Conservation (phyloP, 176 grass and related monocot species). For the Oryza glaberrima region DNA sequence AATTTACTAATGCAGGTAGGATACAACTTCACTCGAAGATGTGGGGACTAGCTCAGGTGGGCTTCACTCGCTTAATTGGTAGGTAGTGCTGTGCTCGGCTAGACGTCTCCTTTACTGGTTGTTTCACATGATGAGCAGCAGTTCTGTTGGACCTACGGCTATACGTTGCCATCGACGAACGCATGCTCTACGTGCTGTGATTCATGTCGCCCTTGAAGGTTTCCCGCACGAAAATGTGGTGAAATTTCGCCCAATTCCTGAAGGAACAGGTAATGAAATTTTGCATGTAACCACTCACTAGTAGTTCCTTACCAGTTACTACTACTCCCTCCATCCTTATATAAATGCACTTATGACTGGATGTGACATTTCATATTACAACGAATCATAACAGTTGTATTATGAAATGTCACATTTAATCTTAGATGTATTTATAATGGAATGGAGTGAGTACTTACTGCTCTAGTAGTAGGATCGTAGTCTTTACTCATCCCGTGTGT, state of each 20-base stretch:
- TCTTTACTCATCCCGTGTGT: neutral
- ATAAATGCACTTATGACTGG: too few relatives aligned
- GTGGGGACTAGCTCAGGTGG: conserved; percentile 6
- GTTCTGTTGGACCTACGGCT: neutral
- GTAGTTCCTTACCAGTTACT: neutral
- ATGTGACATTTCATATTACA: too few relatives aligned
- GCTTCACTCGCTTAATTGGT: neutral
- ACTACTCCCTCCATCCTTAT: too few relatives aligned
- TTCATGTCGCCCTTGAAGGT: neutral
- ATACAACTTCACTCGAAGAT: neutral
- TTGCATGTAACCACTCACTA: neutral
- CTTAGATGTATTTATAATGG: too few relatives aligned
- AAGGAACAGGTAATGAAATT: neutral
- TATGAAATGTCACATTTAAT: too few relatives aligned
- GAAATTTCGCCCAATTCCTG: neutral
- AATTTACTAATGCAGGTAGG: neutral
- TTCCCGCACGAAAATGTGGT: neutral
- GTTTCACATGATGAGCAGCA: conserved; percentile 12
- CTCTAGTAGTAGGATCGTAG: neutral
- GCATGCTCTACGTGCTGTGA: conserved; percentile 29
- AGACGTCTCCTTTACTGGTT: neutral
- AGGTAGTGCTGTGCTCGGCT: neutral
- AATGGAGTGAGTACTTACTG: neutral
- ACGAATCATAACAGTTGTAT: too few relatives aligned
- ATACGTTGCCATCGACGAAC: conserved; percentile 10